These are phyloP conservation scores for Boechera divaricarpa DNA, from an alignment of 345 rosid genomes.

Conservation along the genomic window DNA sequence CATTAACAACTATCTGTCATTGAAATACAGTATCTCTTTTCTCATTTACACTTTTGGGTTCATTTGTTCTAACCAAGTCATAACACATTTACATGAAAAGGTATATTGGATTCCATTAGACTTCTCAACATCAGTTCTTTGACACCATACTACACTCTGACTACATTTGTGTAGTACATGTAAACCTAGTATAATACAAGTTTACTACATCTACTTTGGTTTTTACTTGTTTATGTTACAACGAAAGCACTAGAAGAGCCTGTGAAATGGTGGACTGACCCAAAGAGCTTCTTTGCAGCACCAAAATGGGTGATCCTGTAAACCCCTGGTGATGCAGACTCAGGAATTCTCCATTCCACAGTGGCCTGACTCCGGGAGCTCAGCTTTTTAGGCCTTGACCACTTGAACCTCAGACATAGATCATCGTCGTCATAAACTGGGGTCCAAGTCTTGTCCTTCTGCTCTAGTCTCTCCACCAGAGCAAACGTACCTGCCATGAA, in stretches of 20 bases:
- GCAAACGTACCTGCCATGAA: slow-evolving; percentile 59
- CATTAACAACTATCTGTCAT: too few species aligned
- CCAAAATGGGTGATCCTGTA: slow-evolving; percentile 92
- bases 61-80: too few species aligned
- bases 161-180: slow-evolving; percentile 8
- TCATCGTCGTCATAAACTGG: slow-evolving; percentile 94
- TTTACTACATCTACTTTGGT: slow-evolving; percentile 2
- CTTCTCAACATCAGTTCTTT: slow-evolving; percentile 5
- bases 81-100: neutral
- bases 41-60: too few species aligned
- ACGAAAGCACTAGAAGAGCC: slow-evolving; percentile 90
- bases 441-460: slow-evolving; percentile 68
- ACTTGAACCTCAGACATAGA: slow-evolving; percentile 82
- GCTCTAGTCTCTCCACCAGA: slow-evolving; percentile 78
- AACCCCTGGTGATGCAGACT: slow-evolving; percentile 70
- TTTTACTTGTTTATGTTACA: slow-evolving; percentile 50
- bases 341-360: slow-evolving; percentile 84
- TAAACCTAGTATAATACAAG: neutral
- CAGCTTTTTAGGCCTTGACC: slow-evolving; percentile 80
- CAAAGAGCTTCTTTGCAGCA: slow-evolving; percentile 74
- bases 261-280: slow-evolving; percentile 74
- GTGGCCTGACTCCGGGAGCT: slow-evolving; percentile 77
- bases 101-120: neutral
- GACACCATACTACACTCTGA: neutral
- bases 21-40: too few species aligned